Evolutionary conservation across 164 flowering plant genomes (phyloP).

Genomic region (Buxus sempervirens): DNA sequence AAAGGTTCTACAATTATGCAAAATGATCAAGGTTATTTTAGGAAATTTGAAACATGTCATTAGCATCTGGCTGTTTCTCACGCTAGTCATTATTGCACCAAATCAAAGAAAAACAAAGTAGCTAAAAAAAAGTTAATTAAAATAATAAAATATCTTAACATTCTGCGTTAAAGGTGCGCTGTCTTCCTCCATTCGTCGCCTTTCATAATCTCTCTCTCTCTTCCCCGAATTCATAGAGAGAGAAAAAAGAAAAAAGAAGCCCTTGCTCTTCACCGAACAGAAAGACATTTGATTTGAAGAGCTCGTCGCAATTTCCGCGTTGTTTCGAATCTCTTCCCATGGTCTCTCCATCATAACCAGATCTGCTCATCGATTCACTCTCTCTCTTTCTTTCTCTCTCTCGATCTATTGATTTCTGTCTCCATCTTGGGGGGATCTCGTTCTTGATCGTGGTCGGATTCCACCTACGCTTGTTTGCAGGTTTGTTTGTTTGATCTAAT

Average conservation of each 20-base stretch:
- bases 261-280: neutral
- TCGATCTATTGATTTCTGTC: too few species aligned
- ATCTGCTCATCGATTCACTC: neutral
- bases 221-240: conserved; percentile 17
- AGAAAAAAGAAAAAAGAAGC: neutral
- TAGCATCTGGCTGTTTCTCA: neutral
- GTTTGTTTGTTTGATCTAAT: conserved; percentile 3
- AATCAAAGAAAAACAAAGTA: neutral
- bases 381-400: too few species aligned
- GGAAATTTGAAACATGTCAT: too few species aligned
- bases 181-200: conserved; percentile 11
- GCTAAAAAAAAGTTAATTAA: too few species aligned
- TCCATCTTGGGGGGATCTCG: too few species aligned
- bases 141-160: neutral
- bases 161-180: conserved; percentile 19
- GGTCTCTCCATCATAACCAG: conserved; percentile 3
- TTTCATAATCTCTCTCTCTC: conserved; percentile 6
- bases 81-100: neutral
- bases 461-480: neutral
- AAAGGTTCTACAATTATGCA: too few species aligned
- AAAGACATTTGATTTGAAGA: neutral
- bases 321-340: neutral
- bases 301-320: conserved; percentile 14
- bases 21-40: too few species aligned
- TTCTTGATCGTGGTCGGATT: neutral